Conservation (phyloP, 176 grass and related monocot species). For the Secale cereale region DNA sequence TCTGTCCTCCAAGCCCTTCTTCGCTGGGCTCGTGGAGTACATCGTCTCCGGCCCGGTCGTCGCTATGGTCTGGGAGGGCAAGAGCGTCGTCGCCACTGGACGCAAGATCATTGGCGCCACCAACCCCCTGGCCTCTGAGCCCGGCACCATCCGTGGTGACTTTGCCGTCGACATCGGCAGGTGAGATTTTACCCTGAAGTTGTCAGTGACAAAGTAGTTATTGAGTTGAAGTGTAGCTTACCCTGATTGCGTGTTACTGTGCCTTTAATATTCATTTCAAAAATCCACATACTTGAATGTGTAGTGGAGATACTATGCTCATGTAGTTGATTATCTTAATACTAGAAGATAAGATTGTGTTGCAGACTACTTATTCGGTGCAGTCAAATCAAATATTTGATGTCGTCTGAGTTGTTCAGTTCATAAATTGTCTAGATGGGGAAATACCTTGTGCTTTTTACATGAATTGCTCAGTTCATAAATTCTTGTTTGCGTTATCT, state of each 20-base stretch:
- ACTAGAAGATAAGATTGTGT: not conserved
- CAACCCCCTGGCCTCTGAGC: slow-evolving; percentile 65
- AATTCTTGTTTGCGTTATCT: not conserved
- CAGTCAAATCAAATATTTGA: not conserved
- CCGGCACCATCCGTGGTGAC: slow-evolving; percentile 90
- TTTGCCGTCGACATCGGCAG: slow-evolving; percentile 89
- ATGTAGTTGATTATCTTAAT: not conserved
- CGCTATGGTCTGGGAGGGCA: slow-evolving; percentile 98
- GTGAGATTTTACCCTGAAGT: slow-evolving; percentile 22
- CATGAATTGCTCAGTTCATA: not conserved
- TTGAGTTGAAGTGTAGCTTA: not conserved
- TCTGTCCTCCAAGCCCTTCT: slow-evolving; percentile 89
- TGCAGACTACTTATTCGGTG: not conserved
- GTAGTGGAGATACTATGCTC: not conserved
- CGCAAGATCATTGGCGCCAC: slow-evolving; percentile 94
- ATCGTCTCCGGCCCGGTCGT: slow-evolving; percentile 96
- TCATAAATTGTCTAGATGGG: not conserved
- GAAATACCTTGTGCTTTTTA: not conserved
- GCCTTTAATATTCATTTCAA: not conserved
- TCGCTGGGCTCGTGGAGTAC: slow-evolving; percentile 76
- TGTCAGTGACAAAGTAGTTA: not conserved
- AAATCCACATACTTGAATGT: not conserved
- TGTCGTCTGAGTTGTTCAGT: not conserved
- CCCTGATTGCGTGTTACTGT: not conserved
- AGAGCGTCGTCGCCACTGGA: slow-evolving; percentile 76